Percentiles rank a stretch among this genome's conserved stretches.
These are phyloP conservation scores for Pholiota molesta DNA, from an alignment of 768 basidiomycete species.

Conservation along the genomic window DNA sequence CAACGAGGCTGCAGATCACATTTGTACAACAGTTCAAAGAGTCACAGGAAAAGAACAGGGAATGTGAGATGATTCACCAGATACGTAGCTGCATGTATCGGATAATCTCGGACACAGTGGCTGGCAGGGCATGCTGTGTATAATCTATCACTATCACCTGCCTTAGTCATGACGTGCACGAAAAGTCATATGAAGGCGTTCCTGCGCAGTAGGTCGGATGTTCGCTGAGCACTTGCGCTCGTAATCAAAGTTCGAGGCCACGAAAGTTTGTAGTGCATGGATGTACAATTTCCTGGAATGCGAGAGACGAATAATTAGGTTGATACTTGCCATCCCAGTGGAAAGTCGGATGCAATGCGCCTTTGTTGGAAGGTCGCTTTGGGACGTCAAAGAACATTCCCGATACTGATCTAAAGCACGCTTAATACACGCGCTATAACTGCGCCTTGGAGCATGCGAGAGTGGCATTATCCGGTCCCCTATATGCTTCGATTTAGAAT, in stretches of 20 bases:
- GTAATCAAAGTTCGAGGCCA: background rate
- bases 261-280: background rate
- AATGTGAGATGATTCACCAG: constrained; percentile 2
- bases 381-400: background rate
- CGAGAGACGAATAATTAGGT: background rate
- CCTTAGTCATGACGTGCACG: background rate
- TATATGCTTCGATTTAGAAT: background rate
- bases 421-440: constrained; percentile 3
- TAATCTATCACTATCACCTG: no score
- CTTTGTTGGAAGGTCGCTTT: background rate
- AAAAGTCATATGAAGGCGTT: background rate
- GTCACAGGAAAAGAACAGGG: background rate
- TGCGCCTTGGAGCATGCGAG: background rate
- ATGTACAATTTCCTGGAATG: background rate
- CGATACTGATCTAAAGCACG: background rate
- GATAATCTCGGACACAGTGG: no score
- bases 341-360: background rate
- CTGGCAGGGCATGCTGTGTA: no score
- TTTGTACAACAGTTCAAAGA: background rate
- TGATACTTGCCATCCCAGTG: background rate
- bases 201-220: background rate
- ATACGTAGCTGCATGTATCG: no score
- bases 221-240: background rate
- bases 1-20: background rate
- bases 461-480: background rate